These are phyloP conservation scores for Carpinus viminea DNA, from an alignment of 306 rosid species.

Conservation along the genomic window DNA sequence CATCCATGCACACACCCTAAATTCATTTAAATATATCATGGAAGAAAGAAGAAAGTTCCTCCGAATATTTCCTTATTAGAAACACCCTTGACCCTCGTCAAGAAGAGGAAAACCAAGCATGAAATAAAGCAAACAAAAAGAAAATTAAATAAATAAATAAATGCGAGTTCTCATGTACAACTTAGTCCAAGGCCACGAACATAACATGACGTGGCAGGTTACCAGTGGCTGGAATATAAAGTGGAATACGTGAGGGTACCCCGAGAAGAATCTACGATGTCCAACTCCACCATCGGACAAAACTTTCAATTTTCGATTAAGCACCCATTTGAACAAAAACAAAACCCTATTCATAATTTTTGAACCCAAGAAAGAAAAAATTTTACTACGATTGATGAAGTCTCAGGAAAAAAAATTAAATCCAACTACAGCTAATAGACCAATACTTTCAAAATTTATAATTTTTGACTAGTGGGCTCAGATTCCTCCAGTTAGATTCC, in stretches of 20 bases:
- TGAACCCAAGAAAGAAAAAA: neutral
- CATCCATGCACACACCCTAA: conserved; percentile 28
- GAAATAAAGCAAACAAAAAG: neutral
- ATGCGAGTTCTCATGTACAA: conserved; percentile 26
- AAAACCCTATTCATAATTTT: conserved; percentile 21
- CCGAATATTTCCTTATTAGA: neutral
- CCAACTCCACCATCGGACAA: conserved; percentile 27
- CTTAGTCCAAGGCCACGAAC: conserved; percentile 44
- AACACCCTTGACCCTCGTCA: neutral
- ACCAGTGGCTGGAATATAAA: conserved; percentile 38
- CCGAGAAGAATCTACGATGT: conserved; percentile 45
- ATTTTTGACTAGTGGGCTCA: conserved; percentile 11
- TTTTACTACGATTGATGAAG: neutral
- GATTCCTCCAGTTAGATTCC: conserved; percentile 14
- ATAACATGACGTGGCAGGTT: conserved; percentile 44
- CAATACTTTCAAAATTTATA: neutral
- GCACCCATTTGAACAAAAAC: conserved; percentile 30
- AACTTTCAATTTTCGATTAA: neutral
- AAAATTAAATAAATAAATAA: neutral
- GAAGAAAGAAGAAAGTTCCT: neutral
- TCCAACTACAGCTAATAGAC: neutral
- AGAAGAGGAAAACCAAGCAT: neutral
- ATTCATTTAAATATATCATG: neutral
- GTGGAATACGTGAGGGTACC: conserved; percentile 34
- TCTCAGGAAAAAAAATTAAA: neutral